Evolutionary conservation across 2,329 filamentous ascomycete genomes (phyloP).

Genomic region (Xylariaceae sp.): DNA sequence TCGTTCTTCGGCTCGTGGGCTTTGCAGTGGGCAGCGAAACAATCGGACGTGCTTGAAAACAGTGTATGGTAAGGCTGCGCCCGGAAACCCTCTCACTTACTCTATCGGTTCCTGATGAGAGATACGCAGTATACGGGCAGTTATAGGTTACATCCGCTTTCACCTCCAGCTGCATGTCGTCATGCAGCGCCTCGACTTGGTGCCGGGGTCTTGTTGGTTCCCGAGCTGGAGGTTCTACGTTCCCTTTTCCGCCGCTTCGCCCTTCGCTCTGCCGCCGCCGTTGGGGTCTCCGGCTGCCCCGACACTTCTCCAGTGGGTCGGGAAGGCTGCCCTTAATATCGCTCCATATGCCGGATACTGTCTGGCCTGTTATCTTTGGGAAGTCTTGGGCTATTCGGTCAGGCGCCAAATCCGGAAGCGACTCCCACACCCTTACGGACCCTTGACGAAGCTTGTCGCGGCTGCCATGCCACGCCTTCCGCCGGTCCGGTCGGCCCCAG

Average conservation of each 20-base stretch:
- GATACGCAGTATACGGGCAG: constrained; percentile 18
- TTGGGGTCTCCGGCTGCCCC: constrained; percentile 34
- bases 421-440: constrained; percentile 31
- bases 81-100: too few species aligned
- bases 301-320: constrained; percentile 40
- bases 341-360: constrained; percentile 45
- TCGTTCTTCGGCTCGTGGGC: constrained; percentile 32
- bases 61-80: constrained; percentile 24
- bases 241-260: constrained; percentile 48
- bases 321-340: constrained; percentile 36
- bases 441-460: constrained; percentile 11
- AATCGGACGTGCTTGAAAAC: constrained; percentile 13
- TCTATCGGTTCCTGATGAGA: too few species aligned
- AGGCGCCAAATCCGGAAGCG: constrained; percentile 35
- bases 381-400: constrained; percentile 33
- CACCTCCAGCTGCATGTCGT: constrained; percentile 50
- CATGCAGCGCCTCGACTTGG: constrained; percentile 46
- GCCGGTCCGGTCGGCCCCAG: constrained; percentile 18
- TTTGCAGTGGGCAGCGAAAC: constrained; percentile 27
- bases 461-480: constrained; percentile 9
- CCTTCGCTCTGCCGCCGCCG: constrained; percentile 42
- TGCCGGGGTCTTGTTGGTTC: constrained; percentile 37
- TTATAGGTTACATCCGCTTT: constrained; percentile 37
- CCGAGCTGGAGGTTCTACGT: constrained; percentile 47
- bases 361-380: constrained; percentile 36